Percentiles rank a stretch among this genome's conserved stretches.
Evolutionary conservation across 192 early-diverging fungal genomes (phyloP).

Genomic region (Coemansia sp.): DNA sequence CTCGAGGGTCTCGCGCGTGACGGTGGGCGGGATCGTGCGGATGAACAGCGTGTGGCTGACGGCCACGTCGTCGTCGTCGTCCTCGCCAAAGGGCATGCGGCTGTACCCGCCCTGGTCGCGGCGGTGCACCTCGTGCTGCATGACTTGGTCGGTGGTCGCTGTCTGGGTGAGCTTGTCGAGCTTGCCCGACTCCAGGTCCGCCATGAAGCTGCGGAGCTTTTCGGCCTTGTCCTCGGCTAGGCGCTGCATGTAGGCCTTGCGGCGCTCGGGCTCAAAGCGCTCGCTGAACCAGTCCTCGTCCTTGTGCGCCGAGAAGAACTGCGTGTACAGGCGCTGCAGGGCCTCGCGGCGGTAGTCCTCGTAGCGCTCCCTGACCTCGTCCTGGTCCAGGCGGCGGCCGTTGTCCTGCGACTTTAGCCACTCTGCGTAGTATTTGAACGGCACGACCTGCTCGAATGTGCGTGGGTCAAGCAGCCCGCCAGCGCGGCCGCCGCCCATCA

Average conservation of each 20-base stretch:
- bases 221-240: conserved; percentile 60
- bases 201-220: conserved; percentile 63
- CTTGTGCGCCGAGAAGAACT: conserved; percentile 79
- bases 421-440: conserved; percentile 76
- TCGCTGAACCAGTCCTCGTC: conserved; percentile 92
- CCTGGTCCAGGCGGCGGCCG: conserved; percentile 67
- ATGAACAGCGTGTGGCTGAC: conserved; percentile 74
- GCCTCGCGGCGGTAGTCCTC: conserved; percentile 85
- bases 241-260: conserved; percentile 57
- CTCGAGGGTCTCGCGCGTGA: conserved; percentile 65
- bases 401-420: conserved; percentile 64
- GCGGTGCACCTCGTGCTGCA: conserved; percentile 51
- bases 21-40: conserved; percentile 74
- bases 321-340: conserved; percentile 64
- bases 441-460: conserved; percentile 74
- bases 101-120: conserved; percentile 32
- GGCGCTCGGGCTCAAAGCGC: conserved; percentile 85
- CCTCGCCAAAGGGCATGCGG: conserved; percentile 36
- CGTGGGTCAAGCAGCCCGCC: conserved; percentile 68
- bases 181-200: conserved; percentile 71
- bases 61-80: conserved; percentile 37
- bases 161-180: conserved; percentile 60
- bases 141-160: conserved; percentile 40
- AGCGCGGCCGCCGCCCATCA: conserved; percentile 21
- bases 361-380: conserved; percentile 80